A percentile compares a stretch with the other conserved stretches of the same genome.
phyloP scores from a whole-genome alignment of 164 flowering plant genomes.

The Aristolochia fimbriata region DNA sequence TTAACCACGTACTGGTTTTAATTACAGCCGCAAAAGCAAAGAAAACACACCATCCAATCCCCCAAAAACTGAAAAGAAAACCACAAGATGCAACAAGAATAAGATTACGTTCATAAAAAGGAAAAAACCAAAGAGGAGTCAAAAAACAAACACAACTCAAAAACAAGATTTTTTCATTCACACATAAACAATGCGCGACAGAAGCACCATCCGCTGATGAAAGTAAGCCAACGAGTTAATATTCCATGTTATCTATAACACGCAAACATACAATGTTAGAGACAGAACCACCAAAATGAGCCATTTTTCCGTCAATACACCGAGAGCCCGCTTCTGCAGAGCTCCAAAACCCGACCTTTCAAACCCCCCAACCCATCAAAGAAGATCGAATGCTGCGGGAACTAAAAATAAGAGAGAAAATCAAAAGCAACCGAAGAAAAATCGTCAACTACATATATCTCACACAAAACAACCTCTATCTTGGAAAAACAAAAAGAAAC shows the following conservation, averaged over 20 bases:
- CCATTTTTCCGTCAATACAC: no score
- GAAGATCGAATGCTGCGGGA: slow-evolving; percentile 14
- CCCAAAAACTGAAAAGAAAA: slow-evolving; percentile 3
- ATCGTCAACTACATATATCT: neutral
- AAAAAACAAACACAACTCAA: no score
- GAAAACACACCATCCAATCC: neutral
- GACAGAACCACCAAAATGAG: no score
- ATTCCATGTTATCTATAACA: no score
- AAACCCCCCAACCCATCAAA: no score
- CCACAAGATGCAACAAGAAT: neutral
- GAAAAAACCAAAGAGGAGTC: neutral
- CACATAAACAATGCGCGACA: no score
- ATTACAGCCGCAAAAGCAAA: slow-evolving; percentile 12
- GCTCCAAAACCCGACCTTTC: no score
- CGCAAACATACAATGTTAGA: no score
- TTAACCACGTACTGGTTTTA: slow-evolving; percentile 24
- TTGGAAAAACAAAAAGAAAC: neutral
- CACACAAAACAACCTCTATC: neutral
- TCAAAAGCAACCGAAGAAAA: neutral
- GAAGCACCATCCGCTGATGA: no score
- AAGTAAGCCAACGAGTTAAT: no score
- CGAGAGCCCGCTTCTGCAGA: no score
- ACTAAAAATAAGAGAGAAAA: neutral
- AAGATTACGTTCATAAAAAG: neutral
- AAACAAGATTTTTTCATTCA: no score